Evolutionary conservation across 371 early-diverging fungal species (phyloP), one percentile per base, ranked within the genome.

Genomic region (Apophysomyces sp.): DNA sequence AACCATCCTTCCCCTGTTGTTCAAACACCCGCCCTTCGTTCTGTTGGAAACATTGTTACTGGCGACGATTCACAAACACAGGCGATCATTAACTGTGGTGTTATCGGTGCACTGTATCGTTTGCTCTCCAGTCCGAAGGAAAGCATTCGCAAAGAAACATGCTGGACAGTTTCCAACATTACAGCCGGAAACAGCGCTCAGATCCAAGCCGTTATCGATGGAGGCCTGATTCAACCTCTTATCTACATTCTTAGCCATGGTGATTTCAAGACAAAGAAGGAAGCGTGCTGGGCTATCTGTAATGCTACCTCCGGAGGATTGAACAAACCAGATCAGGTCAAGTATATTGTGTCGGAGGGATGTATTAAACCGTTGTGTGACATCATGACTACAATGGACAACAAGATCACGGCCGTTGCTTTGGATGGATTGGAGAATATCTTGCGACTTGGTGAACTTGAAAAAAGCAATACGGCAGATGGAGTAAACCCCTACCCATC

Each of bases 101-200:
- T 89, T 11, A 80, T 99, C 26, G 71, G 78, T 21, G 90, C 95
- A 16, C 83, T 99, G 31, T 78, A 85, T 18, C 73, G 82, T 13
- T 84, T 97, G 32, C 83, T 98, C 15, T 82, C 82, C 62, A 90
- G 91, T 67, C 93, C 95, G 51, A 93, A 94, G 76, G 95, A 97
- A 55, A 90, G 90, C 34, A 94, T 99, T 56, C 89, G 95, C 67
- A 99, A 99, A 83, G 99, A 99, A 80, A 96, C 99, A 26, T 99
- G 99, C 85, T 99, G 99, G 99, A 97, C 98, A 11, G 89, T 99
- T 57, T 98, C 98, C 24, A 99, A 99, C 83, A 95, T 99, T 73
- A 97, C 99, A 30, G 99, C 99, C 8, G 99, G 99, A 39, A 97
- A 93, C 62, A 82, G 90, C 12, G 77, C 74, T 8, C 99, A 99